Evolutionary conservation across 345 rosid genomes (phyloP), one percentile per base, ranked within the genome.

Genomic region (Citrus hindsii): DNA sequence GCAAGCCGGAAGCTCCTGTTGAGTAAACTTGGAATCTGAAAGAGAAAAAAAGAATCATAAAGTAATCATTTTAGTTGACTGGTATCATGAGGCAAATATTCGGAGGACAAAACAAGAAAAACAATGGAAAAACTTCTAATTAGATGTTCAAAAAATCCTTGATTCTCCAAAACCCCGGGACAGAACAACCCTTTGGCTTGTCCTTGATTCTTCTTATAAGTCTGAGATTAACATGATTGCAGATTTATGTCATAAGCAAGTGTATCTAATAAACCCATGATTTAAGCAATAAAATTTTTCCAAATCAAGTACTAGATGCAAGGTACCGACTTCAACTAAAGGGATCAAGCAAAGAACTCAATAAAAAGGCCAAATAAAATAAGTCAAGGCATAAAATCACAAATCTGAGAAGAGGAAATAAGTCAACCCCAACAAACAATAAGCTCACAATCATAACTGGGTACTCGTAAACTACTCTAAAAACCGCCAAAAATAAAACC

Each of bases 1-100:
- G 89, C 99, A 96, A 72, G 99, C 99, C 5, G 98, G 95, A 82
- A 96, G 98, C 84, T 96, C 99, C 77, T 94, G 99, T 77, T 96
- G 99, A 30, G 97, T 92, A 84, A 96, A 96, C 82, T 76, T 93
- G 7, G 98, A 96, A 87, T 94, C 99, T 96, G 92, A 72, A 82
- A 79, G 71, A 32, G 73, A 8, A 61, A 33, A 58, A n/a, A 77
- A n/a, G 76, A 68, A 59, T 35, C 24, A 35, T 9, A 67, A 62
- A 63, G 22, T 32, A 37, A 59, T 25, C 7, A 16, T 7, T 35
- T 35, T 35, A 60, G 67, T 73, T 38, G 22, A 37, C 48, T 7
- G 8, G 7, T 35, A 16, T 59, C 18, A 24, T 25, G 38, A 30
- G 75, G 67, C 18, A 24, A 59, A 48, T 7, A 32, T 25, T 73